Evolutionary conservation across 75 land plant species (phyloP).

Genomic region (Sequoia sempervirens): DNA sequence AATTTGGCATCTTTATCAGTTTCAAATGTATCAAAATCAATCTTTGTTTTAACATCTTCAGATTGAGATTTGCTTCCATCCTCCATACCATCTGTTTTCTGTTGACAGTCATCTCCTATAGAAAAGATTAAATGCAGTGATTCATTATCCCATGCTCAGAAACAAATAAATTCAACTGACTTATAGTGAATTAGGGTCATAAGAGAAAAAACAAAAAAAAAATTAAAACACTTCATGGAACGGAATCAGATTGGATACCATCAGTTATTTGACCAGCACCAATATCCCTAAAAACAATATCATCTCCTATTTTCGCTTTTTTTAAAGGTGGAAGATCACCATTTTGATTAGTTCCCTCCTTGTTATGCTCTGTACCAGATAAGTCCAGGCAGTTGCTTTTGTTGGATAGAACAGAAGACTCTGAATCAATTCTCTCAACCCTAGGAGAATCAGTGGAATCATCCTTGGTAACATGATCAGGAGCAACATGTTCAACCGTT

Average conservation of each 20-base stretch:
- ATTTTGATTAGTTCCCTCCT: constrained; percentile 10
- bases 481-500: neutral
- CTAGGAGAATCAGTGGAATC: neutral
- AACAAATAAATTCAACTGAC: neutral
- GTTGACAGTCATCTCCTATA: neutral
- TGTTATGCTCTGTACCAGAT: constrained; percentile 5
- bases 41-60: constrained; percentile 7
- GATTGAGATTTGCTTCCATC: constrained; percentile 4
- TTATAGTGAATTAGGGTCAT: neutral
- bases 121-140: neutral
- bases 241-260: neutral
- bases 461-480: neutral
- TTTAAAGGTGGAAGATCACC: constrained; percentile 36
- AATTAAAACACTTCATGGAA: neutral
- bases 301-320: constrained; percentile 44
- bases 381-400: neutral
- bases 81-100: neutral
- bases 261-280: constrained; percentile 1
- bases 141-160: neutral
- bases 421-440: neutral
- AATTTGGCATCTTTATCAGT: constrained; percentile 44
- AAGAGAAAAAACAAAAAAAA: neutral
- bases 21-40: constrained; percentile 10
- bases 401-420: constrained; percentile 1
- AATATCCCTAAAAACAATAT: neutral